These are phyloP conservation scores for Ormosia semicastrata DNA, from an alignment of 306 rosid species.

Conservation along the genomic window DNA sequence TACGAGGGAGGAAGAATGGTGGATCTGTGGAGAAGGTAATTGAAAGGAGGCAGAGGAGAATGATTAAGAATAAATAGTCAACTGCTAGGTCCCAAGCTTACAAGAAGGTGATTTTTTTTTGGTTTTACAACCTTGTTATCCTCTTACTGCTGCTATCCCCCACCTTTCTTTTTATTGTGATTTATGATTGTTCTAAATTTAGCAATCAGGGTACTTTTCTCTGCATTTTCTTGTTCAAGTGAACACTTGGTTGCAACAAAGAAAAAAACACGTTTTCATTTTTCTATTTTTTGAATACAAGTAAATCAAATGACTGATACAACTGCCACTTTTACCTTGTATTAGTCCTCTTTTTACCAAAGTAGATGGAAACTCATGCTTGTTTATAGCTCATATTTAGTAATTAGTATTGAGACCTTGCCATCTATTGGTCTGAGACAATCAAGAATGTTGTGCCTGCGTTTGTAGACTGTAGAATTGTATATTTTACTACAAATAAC, in stretches of 20 bases:
- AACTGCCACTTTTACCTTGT: constrained; percentile 11
- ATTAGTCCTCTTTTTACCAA: background rate
- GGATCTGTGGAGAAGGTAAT: constrained; percentile 91
- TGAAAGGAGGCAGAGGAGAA: constrained; percentile 97
- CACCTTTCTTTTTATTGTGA: no score
- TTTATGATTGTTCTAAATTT: constrained; percentile 11
- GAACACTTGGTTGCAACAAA: constrained; percentile 9
- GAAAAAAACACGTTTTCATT: background rate
- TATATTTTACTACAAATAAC: no score
- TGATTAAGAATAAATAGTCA: constrained; percentile 95
- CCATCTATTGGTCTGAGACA: no score
- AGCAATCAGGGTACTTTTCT: background rate
- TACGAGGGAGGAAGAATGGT: constrained; percentile 72
- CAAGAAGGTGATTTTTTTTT: constrained; percentile 78
- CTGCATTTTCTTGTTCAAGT: constrained; percentile 19
- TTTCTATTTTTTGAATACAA: background rate
- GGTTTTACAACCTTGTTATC: background rate
- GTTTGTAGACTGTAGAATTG: no score
- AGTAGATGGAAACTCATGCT: background rate
- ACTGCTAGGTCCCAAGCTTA: constrained; percentile 98
- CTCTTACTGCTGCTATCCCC: no score
- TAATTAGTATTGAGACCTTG: no score
- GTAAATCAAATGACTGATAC: background rate
- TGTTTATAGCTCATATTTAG: no score
- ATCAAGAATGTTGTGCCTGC: no score